Evolutionary conservation across 441 rosid species (phyloP), one percentile per base, ranked within the genome.

Genomic region (Gossypium armourianum): DNA sequence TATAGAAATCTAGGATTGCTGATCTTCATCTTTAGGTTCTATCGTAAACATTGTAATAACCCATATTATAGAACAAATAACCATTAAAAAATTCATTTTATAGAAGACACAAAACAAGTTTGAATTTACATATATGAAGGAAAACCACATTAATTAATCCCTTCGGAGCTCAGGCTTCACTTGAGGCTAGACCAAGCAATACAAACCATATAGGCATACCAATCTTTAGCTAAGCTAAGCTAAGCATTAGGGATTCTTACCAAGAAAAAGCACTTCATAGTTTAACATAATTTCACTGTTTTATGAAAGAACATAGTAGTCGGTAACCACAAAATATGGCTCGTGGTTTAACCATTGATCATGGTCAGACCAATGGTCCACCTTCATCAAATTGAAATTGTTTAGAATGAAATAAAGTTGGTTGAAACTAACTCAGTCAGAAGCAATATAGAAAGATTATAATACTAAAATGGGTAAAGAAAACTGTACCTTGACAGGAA

Each of bases 21-120:
- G 74, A 92, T 83, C 84, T 89, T 94, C 97, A 94, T 89, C 86
- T 92, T 94, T 80, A 94, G 83, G 78, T 94, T 89, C 99, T 94
- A 91, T 68, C 68, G 40, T 62, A 68, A 61, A 72, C 62, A 70
- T 66, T 53, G 53, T 69, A 12, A 79, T 24, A 77, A 56, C 45
- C 57, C 69, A 61, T 20, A 57, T 61, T 66, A 66, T 26, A 26
- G 21, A 66, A 50, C 43, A 20, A 50, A 50, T 8, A 50, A 50
- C 45, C 43, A 54, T 52, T 67, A 52, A 68, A 70, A 53, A 47
- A 29, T 40, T 68, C 28, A 62, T 19, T 6, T 8, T 54, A 54
- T 17, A 60, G 68, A 69, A 59, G 7, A 47, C 4, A 57, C 28
- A 56, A 28, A 19, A 61, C 21, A 26, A 36, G 13, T 15, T 56